Base-by-base conservation (phyloP, 1,284 basidiomycete species). In the Pascua sp. region DNA sequence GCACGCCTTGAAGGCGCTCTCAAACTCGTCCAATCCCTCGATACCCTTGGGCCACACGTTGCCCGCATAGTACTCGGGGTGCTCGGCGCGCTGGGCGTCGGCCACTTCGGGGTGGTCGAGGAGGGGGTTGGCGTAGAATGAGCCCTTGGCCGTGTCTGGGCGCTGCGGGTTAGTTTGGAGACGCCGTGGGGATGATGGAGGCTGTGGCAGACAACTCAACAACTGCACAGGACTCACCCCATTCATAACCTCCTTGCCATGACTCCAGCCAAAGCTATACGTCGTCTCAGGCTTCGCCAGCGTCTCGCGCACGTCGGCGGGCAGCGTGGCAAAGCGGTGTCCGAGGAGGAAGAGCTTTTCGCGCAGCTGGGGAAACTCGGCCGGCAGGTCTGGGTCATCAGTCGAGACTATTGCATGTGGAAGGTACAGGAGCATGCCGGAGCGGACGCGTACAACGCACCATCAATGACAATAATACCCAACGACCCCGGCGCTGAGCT, bases 191-290 rank as follows among this genome's bases (percentile, higher is more conserved):
- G 40, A 41, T 41, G 40, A 41, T 41, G 15, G 40, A 41, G 40
- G 15, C 40, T 41, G 40, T 41, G 40, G 15, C 40, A 15, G 40
- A 41, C 50, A 40, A 17, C 51, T 50, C 36, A 10, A 53, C 46
- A 39, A 54, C 52, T 38, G 37, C 5, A 16, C 15, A 1, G 3
- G 0, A 62, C 75, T 64, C 64, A 88, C 89, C 83, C 91, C 91
- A 67, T 95, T 95, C 91, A 95, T 95, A 42, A 93, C 85, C 81
- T 96, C 92, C 81, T 94, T 94, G 52, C 92, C 92, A 76, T 92
- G 89, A 44, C 87, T 90, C 92, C 92, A 96, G 17, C 92, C 92
- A 73, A 92, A 94, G 42, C 66, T 58, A 63, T 77, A 80, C 12
- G 63, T 65, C 17, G 65, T 67, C 24, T 75, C 69, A 11, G 73